Evolutionary conservation across 2,329 filamentous ascomycete species (phyloP).

Genomic region (Microascus cirrosus): DNA sequence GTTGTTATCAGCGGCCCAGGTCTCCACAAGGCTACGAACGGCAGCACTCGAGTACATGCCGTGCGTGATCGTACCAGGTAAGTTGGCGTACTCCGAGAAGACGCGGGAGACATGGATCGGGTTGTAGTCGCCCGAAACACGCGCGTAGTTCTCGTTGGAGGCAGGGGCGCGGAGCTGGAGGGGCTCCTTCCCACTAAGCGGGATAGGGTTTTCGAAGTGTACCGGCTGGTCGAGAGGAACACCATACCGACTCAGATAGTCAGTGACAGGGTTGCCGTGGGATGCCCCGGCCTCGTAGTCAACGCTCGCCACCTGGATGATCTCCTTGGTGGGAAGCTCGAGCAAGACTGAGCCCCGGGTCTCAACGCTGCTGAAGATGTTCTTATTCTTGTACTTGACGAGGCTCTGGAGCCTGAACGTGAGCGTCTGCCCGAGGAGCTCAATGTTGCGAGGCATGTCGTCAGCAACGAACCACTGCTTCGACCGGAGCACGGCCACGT

Average conservation of each 20-base stretch:
- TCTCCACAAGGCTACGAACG: constrained; percentile 91
- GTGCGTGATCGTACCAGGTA: constrained; percentile 95
- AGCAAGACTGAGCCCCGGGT: constrained; percentile 87
- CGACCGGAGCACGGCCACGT: constrained; percentile 84
- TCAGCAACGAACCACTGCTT: constrained; percentile 98
- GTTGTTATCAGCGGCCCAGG: constrained; percentile 98
- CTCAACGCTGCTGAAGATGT: constrained; percentile 81
- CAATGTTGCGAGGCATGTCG: constrained; percentile 54
- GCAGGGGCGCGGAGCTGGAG: constrained; percentile 82
- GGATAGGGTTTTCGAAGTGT: constrained; percentile 95
- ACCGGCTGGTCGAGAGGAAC: constrained; percentile 91
- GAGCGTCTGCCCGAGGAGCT: constrained; percentile 84
- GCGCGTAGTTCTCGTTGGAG: constrained; percentile 95
- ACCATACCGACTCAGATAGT: constrained; percentile 88
- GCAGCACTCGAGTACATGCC: constrained; percentile 99
- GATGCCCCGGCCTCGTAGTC: constrained; percentile 88
- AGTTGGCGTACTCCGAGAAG: constrained; percentile 89
- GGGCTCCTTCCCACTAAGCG: constrained; percentile 83
- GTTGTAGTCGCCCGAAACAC: constrained; percentile 96
- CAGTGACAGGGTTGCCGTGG: constrained; percentile 91
- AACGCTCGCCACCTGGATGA: constrained; percentile 94
- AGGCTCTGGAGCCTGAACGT: constrained; percentile 93
- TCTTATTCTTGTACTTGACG: constrained; percentile 89
- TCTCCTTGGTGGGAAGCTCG: constrained; percentile 91
- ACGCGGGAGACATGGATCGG: constrained; percentile 97